Evolutionary conservation across 2,329 filamentous ascomycete genomes (phyloP).

Genomic region (Blastomyces gilchristii): DNA sequence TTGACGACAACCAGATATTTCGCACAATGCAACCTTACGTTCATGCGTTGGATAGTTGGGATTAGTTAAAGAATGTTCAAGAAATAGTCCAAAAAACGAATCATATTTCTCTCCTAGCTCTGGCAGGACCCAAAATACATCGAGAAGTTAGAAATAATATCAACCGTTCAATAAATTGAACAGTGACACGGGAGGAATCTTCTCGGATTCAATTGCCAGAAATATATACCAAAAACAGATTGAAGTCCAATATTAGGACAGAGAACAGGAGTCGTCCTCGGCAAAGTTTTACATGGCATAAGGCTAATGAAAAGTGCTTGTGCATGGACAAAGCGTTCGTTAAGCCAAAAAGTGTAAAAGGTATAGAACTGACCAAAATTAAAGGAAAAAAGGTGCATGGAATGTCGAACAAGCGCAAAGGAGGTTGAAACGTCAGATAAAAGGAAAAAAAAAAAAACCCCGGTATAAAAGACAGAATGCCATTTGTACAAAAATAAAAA

Average conservation of each 20-base stretch:
- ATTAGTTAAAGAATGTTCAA: no score
- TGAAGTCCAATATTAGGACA: neutral
- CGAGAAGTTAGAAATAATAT: neutral
- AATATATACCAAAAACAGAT: neutral
- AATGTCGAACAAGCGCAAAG: neutral
- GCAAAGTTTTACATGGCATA: neutral
- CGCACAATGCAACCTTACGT: no score
- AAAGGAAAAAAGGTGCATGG: neutral
- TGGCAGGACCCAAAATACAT: neutral
- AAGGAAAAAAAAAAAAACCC: neutral
- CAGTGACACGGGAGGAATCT: neutral
- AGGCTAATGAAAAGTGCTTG: neutral
- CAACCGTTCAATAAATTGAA: neutral
- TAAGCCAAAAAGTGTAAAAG: neutral
- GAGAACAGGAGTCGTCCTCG: neutral
- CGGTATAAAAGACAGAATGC: neutral
- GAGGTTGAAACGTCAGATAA: neutral
- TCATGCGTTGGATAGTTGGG: no score
- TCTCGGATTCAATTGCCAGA: neutral
- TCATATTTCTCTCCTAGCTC: neutral
- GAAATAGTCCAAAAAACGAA: neutral
- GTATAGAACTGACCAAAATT: neutral
- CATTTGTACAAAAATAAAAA: neutral
- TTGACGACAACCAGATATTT: no score
- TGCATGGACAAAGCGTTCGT: neutral